Base-by-base conservation (phyloP, 345 rosid species). In the Gossypium longicalyx region DNA sequence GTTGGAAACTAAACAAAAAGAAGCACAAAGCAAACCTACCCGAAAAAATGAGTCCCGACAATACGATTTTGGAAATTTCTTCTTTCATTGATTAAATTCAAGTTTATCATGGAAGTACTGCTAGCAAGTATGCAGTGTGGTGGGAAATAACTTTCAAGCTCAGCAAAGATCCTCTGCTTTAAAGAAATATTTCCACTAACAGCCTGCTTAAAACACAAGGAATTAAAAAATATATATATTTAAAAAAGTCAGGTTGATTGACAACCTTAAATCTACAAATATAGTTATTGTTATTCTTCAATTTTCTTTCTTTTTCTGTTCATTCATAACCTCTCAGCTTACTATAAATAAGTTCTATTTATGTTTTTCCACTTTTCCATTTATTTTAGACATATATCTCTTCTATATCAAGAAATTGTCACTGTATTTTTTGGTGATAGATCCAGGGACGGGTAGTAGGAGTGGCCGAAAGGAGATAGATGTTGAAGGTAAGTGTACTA, bases 191-290 rank as follows among this genome's bases (percentile, higher is more conserved):
- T 67, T 67, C 45, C 71, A 67, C 56, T 22, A 51, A 67, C 71
- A 67, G 56, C 71, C 54, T 67, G 71, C 71, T 67, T 67, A 67
- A 65, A 67, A 67, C 70, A 45, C 71, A 23, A 41, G 19, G 71
- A 66, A 66, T 3, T 12, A n/a, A 19, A 65, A 11, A 23, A 22
- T 23, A 19, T 10, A n/a, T 29, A 4, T 4, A 34, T 34, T 34
- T 34, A 34, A 34, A 34, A 45, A 67, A 22, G 34, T 45, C 38
- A 22, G 54, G n/a, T 45, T 67, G 54, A 20, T 66, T 45, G 71
- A 45, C 71, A 20, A 67, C 71, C 29, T 45, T 34, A 67, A 67
- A 45, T 43, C 70, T 27, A 61, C 19, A 61, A 61, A 34, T 34
- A 27, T 15, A 27, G 16, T 61, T 61, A 61, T 17, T 27, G 9